Base-by-base conservation (phyloP, 495 filamentous ascomycete genomes). In the Penicillium subrubescens region DNA sequence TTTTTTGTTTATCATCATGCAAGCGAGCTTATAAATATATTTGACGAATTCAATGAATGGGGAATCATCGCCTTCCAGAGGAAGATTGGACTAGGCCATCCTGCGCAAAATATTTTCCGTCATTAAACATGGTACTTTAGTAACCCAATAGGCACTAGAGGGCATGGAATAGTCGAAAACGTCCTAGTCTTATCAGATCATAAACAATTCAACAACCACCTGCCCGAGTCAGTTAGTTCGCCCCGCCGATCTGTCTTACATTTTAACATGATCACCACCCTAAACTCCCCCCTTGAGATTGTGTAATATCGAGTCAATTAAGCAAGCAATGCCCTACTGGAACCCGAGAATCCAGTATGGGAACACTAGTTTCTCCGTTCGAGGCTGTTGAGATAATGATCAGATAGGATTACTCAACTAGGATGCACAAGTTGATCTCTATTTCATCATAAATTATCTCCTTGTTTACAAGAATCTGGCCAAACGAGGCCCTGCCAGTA, bases 1-100 rank as follows among this genome's bases (percentile, higher is more conserved):
- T 43, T 46, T 57, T 33, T 29, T 39, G 5, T 34, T 34, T 52
- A 29, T 23, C 55, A 43, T 58, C 23, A 31, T 56, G 53, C 53
- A 37, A 56, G 29, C 37, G 44, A 57, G 23, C 41, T 51, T n/a
- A 37, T 58, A 27, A 11, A 62, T n/a, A 17, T 43, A n/a, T 52
- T 52, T 52, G 48, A 52, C 48, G 48, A 52, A 14, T 29, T 31
- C 23, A 31, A 52, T 52, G 48, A 52, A 25, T n/a, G 19, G 14
- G 44, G 21, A 52, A 5, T n/a, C n/a, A 5, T 17, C 14, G 48
- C 25, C 48, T 7, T 31, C 48, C 48, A 52, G 25, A 5, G 27
- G 23, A 50, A 23, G 5, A 27, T 23, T 50, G 46, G 46, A 52
- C 15, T 29, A 29, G 14, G 48, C 48, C 48, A 31, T 31, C 14